phyloP scores from a whole-genome alignment of 2,329 filamentous ascomycete species.

The Penicillium oxalicum region DNA sequence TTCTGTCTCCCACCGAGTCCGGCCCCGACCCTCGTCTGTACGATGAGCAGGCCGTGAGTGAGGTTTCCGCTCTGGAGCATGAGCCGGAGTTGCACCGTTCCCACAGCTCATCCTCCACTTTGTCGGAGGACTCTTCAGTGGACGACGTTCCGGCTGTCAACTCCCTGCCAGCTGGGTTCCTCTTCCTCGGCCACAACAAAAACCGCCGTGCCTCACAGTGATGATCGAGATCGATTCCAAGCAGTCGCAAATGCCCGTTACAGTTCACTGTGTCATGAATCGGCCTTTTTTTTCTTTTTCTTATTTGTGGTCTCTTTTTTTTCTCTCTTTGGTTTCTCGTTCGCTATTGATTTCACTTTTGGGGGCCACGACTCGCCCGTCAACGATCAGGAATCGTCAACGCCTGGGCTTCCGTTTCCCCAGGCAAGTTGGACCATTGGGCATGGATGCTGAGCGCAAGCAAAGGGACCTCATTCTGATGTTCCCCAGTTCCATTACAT shows the following conservation, averaged over 20 bases:
- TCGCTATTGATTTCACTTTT: too few relatives aligned
- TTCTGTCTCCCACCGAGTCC: constrained; percentile 27
- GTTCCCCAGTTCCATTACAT: too few relatives aligned
- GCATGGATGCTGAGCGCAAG: background rate
- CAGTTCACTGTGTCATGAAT: too few relatives aligned
- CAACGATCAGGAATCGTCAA: too few relatives aligned
- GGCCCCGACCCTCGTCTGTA: constrained; percentile 21
- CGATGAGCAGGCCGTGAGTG: constrained; percentile 15
- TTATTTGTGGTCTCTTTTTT: too few relatives aligned
- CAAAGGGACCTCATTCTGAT: too few relatives aligned
- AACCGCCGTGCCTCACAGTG: constrained; percentile 11
- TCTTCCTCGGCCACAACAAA: constrained; percentile 24
- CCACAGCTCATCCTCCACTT: constrained; percentile 25
- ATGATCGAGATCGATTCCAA: background rate
- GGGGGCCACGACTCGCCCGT: too few relatives aligned
- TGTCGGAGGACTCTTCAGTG: constrained; percentile 11
- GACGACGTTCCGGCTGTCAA: constrained; percentile 4
- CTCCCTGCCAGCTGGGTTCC: constrained; percentile 21
- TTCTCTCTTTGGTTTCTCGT: too few relatives aligned
- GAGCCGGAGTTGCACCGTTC: constrained; percentile 19
- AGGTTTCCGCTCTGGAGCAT: constrained; percentile 8
- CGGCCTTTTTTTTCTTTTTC: too few relatives aligned
- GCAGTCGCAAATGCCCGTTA: too few relatives aligned
- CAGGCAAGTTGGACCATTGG: too few relatives aligned
- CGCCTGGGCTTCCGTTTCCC: too few relatives aligned